Evolutionary conservation across 805 yeast species (phyloP).

Genomic region (Priceomyces castillae): DNA sequence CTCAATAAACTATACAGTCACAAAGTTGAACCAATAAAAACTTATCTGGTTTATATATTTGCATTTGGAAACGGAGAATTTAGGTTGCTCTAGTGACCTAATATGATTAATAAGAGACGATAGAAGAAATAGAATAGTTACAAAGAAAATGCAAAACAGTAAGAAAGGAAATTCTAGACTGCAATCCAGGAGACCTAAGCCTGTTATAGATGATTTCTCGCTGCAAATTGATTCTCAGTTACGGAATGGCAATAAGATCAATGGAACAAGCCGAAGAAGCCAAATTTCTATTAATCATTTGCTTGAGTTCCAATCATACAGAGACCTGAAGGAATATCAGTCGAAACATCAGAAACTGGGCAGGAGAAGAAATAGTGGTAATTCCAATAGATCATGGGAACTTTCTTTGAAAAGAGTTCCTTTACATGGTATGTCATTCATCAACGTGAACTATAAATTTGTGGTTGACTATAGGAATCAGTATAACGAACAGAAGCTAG

Average conservation of each 20-base stretch:
- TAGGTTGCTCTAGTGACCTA: not conserved
- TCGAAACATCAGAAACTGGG: constrained; percentile 11
- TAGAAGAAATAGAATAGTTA: not conserved
- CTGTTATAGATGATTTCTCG: constrained; percentile 6
- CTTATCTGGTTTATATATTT: not conserved
- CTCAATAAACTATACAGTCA: not conserved
- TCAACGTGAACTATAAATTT: constrained; percentile 82
- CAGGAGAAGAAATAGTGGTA: constrained; percentile 13
- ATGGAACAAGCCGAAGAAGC: constrained; percentile 11
- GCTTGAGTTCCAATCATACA: constrained; percentile 50
- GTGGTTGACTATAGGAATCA: constrained; percentile 65
- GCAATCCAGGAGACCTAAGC: not conserved
- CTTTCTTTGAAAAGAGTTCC: constrained; percentile 32
- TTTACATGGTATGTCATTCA: constrained; percentile 62
- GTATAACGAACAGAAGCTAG: constrained; percentile 56
- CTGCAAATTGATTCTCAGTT: constrained; percentile 13
- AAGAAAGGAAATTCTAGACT: not conserved
- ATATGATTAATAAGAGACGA: not conserved
- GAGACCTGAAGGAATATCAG: constrained; percentile 37
- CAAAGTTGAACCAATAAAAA: too few relatives aligned
- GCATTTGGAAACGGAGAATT: not conserved
- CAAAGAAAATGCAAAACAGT: not conserved
- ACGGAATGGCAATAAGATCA: constrained; percentile 11
- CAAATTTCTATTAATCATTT: constrained; percentile 52
- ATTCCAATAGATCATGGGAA: constrained; percentile 7